These are phyloP conservation scores for Nicotiana obtusifolia DNA, from an alignment of 257 asterid genomes.

Conservation along the genomic window DNA sequence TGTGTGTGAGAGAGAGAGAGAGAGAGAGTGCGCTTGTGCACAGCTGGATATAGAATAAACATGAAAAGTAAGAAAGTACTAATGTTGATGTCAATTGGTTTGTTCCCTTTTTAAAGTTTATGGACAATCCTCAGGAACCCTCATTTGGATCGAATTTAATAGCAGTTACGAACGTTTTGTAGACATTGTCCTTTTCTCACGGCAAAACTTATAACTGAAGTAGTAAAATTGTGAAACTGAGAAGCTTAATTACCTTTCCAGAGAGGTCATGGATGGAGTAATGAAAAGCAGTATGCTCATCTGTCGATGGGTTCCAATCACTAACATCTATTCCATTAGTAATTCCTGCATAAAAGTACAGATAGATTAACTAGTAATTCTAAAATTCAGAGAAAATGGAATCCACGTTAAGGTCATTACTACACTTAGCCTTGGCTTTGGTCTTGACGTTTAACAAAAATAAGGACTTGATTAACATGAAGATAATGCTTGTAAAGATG, in stretches of 20 bases:
- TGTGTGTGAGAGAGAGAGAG: not conserved
- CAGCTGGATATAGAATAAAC: not conserved
- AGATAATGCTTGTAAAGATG: not conserved
- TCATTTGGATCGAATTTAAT: not conserved
- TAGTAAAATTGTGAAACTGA: not conserved
- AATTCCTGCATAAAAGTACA: slow-evolving; percentile 52
- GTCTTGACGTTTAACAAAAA: not conserved
- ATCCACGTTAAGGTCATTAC: not conserved
- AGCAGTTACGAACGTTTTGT: not conserved
- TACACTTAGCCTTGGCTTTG: not conserved
- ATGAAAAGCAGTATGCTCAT: slow-evolving; percentile 47
- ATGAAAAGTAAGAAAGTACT: not conserved
- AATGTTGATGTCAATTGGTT: not conserved
- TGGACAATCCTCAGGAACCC: not conserved
- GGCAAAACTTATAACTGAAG: not conserved
- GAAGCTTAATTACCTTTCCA: slow-evolving; percentile 65
- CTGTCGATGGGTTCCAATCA: slow-evolving; percentile 86
- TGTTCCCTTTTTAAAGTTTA: not conserved
- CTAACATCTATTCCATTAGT: slow-evolving; percentile 76
- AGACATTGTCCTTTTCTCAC: not conserved
- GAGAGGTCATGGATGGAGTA: slow-evolving; percentile 74
- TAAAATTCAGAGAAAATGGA: not conserved
- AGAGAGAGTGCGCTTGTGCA: not conserved
- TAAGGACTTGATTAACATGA: not conserved
- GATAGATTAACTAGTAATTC: not conserved